These are phyloP conservation scores for Solanum microdontum DNA, from an alignment of 257 asterid genomes.

Conservation along the genomic window DNA sequence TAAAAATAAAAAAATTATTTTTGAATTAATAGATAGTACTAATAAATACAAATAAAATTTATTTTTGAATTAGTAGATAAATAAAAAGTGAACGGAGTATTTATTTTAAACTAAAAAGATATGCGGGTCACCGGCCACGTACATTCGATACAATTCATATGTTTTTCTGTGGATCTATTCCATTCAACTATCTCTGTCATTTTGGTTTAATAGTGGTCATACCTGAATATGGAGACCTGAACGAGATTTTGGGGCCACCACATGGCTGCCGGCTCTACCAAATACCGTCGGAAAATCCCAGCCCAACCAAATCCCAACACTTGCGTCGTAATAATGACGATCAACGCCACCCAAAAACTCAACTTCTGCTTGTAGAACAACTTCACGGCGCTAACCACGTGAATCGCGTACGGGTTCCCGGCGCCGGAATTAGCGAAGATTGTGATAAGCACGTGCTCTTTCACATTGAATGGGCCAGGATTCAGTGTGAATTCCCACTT, in stretches of 20 bases:
- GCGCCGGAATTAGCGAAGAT: conserved; percentile 87
- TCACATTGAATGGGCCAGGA: conserved; percentile 67
- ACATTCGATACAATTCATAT: neutral
- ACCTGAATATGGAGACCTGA: conserved; percentile 93
- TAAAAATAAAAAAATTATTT: too few species aligned
- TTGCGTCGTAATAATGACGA: conserved; percentile 73
- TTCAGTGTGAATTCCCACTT: conserved; percentile 61
- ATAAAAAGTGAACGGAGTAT: too few species aligned
- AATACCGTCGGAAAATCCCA: conserved; percentile 63
- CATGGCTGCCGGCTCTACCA: conserved; percentile 96
- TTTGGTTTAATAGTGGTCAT: neutral
- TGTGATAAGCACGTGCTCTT: conserved; percentile 86
- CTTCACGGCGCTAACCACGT: conserved; percentile 75
- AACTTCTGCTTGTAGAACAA: conserved; percentile 46
- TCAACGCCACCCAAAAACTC: conserved; percentile 72
- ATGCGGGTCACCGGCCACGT: neutral
- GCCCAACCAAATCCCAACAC: conserved; percentile 88
- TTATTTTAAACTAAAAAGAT: neutral
- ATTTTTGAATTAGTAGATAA: too few species aligned
- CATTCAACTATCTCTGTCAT: neutral
- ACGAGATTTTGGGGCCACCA: conserved; percentile 99
- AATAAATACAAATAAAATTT: too few species aligned
- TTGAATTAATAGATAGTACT: too few species aligned
- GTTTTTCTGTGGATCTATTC: neutral
- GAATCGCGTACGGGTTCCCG: conserved; percentile 74